phyloP scores from a whole-genome alignment of 2,329 filamentous ascomycete species.

The Aspergillus quadrilineatus region DNA sequence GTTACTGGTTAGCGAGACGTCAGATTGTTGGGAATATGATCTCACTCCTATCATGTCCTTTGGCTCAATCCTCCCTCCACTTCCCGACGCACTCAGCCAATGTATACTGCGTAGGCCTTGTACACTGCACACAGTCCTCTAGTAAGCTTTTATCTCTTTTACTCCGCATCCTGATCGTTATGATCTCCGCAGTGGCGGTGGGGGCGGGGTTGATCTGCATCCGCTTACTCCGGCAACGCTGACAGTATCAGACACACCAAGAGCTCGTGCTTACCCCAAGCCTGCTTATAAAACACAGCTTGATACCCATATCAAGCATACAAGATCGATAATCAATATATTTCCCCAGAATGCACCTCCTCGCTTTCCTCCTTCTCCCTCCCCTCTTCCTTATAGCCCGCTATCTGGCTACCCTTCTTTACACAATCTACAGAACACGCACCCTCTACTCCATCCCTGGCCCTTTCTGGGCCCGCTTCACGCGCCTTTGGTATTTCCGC shows the following conservation, averaged over 20 bases:
- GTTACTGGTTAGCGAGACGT: no score
- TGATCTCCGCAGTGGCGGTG: conserved; percentile 24
- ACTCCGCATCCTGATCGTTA: no score
- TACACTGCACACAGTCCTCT: no score
- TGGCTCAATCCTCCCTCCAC: neutral
- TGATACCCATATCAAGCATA: no score
- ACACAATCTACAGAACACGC: conserved; percentile 28
- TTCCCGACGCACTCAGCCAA: neutral
- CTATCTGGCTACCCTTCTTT: conserved; percentile 21
- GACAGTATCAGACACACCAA: no score
- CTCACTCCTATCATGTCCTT: no score
- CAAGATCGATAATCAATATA: neutral
- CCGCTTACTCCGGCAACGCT: no score
- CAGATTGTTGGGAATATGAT: no score
- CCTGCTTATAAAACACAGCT: neutral
- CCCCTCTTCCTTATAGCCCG: conserved; percentile 15
- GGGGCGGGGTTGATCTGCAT: conserved; percentile 19
- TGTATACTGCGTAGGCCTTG: neutral
- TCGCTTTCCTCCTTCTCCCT: conserved; percentile 15
- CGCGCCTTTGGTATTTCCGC: conserved; percentile 46
- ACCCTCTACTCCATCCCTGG: conserved; percentile 40
- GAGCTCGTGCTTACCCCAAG: neutral
- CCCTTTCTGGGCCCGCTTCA: conserved; percentile 47
- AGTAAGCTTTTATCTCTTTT: neutral
- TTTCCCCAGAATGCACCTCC: conserved; percentile 14